Evolutionary conservation across 2,329 filamentous ascomycete species (phyloP).

Genomic region (Alternaria sp.): DNA sequence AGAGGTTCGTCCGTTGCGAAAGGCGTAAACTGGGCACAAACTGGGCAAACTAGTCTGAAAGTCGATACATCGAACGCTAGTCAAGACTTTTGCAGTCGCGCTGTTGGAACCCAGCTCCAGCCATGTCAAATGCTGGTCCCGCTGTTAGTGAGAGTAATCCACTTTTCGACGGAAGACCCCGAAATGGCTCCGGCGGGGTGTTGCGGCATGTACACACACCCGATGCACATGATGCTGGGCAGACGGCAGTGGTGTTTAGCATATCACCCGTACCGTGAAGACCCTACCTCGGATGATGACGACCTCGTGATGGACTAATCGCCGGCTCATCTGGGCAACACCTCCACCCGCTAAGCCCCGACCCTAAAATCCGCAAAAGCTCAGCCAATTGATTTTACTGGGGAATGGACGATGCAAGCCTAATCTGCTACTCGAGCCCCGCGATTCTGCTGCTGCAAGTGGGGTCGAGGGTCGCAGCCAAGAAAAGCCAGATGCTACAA

Average conservation of each 20-base stretch:
- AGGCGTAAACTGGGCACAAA: not conserved
- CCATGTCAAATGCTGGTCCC: not conserved
- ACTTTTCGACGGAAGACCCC: slow-evolving; percentile 2
- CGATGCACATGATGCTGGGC: not conserved
- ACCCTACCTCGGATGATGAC: not conserved
- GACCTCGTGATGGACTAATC: not conserved
- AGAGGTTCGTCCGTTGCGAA: slow-evolving; percentile 4
- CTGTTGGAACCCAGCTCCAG: not conserved
- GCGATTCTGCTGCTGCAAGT: slow-evolving; percentile 24
- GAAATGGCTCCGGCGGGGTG: not conserved
- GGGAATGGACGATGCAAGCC: not conserved
- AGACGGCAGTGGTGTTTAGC: not conserved
- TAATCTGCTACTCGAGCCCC: slow-evolving; percentile 19
- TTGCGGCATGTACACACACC: not conserved
- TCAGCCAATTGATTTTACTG: not conserved
- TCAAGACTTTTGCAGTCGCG: not conserved
- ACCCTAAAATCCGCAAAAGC: not conserved
- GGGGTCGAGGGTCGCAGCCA: slow-evolving; percentile 25
- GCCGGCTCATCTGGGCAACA: not conserved
- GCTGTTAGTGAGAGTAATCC: not conserved
- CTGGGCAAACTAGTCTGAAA: not conserved
- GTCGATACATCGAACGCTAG: slow-evolving; percentile 11
- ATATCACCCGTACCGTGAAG: not conserved
- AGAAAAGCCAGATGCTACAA: slow-evolving; percentile 7
- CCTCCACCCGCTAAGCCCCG: not conserved